Base-by-base conservation (phyloP, 2,329 filamentous ascomycete genomes). In the Drechmeria coniospora region DNA sequence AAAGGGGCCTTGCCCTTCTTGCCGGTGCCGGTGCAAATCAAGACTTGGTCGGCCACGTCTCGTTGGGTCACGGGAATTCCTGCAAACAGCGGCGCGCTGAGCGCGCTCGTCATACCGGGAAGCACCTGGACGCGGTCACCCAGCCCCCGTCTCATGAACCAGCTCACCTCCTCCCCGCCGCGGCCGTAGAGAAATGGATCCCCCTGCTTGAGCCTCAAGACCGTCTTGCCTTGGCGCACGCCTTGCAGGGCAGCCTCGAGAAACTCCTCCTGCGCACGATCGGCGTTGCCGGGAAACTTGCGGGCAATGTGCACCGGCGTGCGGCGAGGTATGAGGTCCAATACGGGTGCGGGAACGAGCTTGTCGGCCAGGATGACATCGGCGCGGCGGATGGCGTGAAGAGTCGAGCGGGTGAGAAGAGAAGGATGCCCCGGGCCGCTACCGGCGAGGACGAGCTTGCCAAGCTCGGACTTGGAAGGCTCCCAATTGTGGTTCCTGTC, bases 201-300 rank as follows among this genome's bases (percentile, higher is more conserved):
- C 25, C 90, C 90, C 50, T 98, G 90, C 57, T 98, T 98, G 24
- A 98, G 63, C 3, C 90, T 70, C 19, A 98, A 63, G 0, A 98
- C 90, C 1, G 72, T 79, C 48, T 80, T 74, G 9, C 90, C 90
- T 13, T 54, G 53, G 5, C 44, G 47, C 11, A 63, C 61, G 2
- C 74, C 83, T 3, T 70, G 68, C 2, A 93, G 61, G 0, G 83
- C 90, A 41, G 82, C 66, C 29, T 74, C 65, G 3, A 92, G 68
- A 4, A 98, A 72, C 53, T 98, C 90, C 45, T 86, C 74, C 49
- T 98, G 90, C 0, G 90, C 90, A 24, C 74, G 73, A 42, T 98
- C 90, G 22, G 90, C 90, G 52, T 98, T 95, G 14, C 90, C 90
- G 1, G 90, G 90, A 54, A 98, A 98, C 51, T 98, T 98, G 45